Percentiles rank a stretch among this genome's conserved stretches.
Conservation (phyloP, 2,329 filamentous ascomycete genomes). For the Hymenoscyphus linearis region DNA sequence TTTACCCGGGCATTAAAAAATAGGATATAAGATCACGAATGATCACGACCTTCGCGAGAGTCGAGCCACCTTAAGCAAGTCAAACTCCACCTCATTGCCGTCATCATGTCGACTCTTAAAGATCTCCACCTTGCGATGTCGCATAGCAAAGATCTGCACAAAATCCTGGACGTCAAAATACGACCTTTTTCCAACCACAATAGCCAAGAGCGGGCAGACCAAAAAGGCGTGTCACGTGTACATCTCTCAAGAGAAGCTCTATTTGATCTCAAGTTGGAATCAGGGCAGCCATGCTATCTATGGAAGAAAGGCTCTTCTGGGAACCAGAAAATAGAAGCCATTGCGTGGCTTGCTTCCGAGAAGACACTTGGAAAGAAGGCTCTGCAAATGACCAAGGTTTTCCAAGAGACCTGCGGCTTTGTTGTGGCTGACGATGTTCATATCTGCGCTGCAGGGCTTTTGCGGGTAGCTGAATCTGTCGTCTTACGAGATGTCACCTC, state of each 20-base stretch:
- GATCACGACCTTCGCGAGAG: not conserved
- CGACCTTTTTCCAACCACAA: conserved; percentile 24
- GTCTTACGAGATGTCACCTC: conserved; percentile 53
- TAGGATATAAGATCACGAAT: too few relatives aligned
- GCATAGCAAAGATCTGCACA: conserved; percentile 17
- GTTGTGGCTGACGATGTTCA: conserved; percentile 66
- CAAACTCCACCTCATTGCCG: not conserved
- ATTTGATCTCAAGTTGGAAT: conserved; percentile 46
- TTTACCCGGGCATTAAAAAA: too few relatives aligned
- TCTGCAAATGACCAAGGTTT: conserved; percentile 65
- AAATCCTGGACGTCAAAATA: conserved; percentile 32
- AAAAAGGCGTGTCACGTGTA: conserved; percentile 31
- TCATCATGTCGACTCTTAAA: conserved; percentile 19
- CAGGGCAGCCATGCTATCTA: conserved; percentile 55
- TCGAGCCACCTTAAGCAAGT: not conserved
- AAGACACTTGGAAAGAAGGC: conserved; percentile 59
- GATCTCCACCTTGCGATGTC: not conserved
- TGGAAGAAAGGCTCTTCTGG: conserved; percentile 33
- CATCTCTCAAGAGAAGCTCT: conserved; percentile 38
- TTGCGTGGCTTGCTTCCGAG: conserved; percentile 56
- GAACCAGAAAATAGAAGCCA: conserved; percentile 36
- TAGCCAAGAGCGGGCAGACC: conserved; percentile 28
- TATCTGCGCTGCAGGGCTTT: conserved; percentile 46
- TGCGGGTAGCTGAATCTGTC: conserved; percentile 53
- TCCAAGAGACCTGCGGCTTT: conserved; percentile 68